A percentile compares a stretch with the other conserved stretches of the same genome.
These are phyloP conservation scores for Leccinum longicurvipes DNA, from an alignment of 768 basidiomycete species.

Conservation along the genomic window DNA sequence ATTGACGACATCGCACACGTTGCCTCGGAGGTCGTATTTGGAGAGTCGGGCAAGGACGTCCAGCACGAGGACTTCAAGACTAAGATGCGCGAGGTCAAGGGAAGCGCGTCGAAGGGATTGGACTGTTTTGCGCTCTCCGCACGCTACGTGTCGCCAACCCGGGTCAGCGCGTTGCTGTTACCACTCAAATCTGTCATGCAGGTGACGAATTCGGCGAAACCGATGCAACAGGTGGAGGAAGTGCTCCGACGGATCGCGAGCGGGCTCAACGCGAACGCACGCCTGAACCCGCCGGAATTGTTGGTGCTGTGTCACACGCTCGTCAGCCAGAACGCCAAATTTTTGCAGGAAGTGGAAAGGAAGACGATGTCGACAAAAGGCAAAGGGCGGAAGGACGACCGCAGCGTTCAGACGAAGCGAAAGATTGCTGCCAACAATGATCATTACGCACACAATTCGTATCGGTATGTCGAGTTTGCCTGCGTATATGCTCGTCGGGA, in stretches of 20 bases:
- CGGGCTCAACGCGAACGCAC: constrained; percentile 81
- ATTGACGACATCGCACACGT: constrained; percentile 78
- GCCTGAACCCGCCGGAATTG: constrained; percentile 65
- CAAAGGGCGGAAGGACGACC: constrained; percentile 45
- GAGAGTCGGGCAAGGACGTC: constrained; percentile 87
- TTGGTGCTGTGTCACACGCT: constrained; percentile 85
- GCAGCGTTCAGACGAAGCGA: constrained; percentile 77
- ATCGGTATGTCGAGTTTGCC: constrained; percentile 51
- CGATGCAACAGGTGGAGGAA: constrained; percentile 85
- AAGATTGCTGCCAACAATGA: constrained; percentile 50
- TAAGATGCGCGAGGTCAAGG: constrained; percentile 87
- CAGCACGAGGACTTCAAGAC: constrained; percentile 90
- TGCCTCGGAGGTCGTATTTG: constrained; percentile 88
- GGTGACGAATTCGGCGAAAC: constrained; percentile 75
- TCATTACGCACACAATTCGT: constrained; percentile 84
- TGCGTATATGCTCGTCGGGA: background rate
- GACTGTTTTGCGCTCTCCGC: constrained; percentile 85
- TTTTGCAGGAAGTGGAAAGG: constrained; percentile 61
- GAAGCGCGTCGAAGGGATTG: constrained; percentile 77
- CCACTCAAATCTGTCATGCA: constrained; percentile 85
- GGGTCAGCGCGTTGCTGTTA: constrained; percentile 70
- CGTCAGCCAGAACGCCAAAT: constrained; percentile 85
- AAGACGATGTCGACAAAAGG: constrained; percentile 30
- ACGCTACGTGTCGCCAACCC: constrained; percentile 69
- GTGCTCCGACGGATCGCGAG: constrained; percentile 76